Percentiles rank a stretch among this genome's conserved stretches.
Evolutionary conservation across 192 early-diverging fungal genomes (phyloP).

Genomic region (Coemansia sp.): DNA sequence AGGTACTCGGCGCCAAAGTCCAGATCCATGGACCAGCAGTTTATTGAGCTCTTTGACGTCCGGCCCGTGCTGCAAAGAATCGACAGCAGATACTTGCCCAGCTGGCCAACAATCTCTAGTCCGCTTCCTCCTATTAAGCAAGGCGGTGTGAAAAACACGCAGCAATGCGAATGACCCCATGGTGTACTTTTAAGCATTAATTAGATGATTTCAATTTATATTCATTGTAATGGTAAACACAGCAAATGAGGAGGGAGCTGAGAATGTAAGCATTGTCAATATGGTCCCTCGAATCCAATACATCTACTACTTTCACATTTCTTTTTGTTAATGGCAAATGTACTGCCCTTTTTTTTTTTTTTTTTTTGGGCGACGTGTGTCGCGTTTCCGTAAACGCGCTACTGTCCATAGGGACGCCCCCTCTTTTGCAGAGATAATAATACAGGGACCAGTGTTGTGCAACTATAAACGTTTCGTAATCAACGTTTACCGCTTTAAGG

Average conservation of each 20-base stretch:
- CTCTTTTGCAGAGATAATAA: no score
- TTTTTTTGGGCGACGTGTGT: neutral
- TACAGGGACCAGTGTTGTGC: neutral
- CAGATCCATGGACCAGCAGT: constrained; percentile 80
- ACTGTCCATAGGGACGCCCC: neutral
- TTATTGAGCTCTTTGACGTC: constrained; percentile 76
- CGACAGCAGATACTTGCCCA: constrained; percentile 55
- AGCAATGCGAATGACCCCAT: neutral
- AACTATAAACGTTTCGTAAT: neutral
- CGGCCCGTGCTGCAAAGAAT: constrained; percentile 62
- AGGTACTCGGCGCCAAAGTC: constrained; percentile 84
- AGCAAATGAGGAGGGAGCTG: neutral
- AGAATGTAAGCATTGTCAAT: no score
- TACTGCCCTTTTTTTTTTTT: neutral
- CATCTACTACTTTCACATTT: no score
- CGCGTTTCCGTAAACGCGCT: neutral
- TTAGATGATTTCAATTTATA: neutral
- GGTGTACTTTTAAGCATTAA: neutral
- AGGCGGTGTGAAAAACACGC: neutral
- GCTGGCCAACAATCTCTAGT: constrained; percentile 60
- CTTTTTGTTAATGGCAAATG: no score
- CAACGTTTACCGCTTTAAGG: neutral
- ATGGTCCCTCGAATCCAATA: no score
- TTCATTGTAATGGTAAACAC: neutral
- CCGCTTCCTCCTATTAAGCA: constrained; percentile 5